A percentile compares a stretch with the other conserved stretches of the same genome.
Conservation (phyloP, 2,329 filamentous ascomycete species). For the Huntiella omanensis region DNA sequence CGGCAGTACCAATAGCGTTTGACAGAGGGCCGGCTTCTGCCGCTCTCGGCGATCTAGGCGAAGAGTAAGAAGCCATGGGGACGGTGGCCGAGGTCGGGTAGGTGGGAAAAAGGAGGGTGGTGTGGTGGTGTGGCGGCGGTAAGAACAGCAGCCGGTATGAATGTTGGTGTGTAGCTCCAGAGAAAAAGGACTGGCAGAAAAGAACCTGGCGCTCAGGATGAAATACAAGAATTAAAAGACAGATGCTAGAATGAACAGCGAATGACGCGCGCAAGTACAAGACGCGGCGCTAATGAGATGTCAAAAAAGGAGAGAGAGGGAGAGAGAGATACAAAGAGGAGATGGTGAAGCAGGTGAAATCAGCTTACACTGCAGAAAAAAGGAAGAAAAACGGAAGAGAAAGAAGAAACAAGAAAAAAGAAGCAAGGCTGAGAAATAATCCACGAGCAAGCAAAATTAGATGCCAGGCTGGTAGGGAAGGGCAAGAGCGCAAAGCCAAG, state of each 20-base stretch:
- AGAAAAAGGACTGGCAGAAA: not conserved
- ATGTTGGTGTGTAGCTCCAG: no score
- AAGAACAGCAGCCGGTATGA: no score
- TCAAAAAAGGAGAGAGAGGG: not conserved
- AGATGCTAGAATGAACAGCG: not conserved
- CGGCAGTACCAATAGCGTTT: slow-evolving; percentile 6
- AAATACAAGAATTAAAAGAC: not conserved
- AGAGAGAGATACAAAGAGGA: not conserved
- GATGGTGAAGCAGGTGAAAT: no score
- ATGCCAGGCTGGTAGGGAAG: no score
- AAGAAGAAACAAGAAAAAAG: not conserved
- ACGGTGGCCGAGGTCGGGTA: no score
- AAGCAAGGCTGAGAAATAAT: not conserved
- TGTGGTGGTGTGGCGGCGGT: no score
- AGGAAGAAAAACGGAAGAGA: no score
- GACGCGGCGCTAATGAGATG: not conserved
- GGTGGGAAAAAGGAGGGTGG: no score
- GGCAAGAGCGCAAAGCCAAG: not conserved
- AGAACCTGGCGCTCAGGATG: not conserved
- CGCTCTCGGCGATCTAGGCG: no score
- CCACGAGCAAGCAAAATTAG: not conserved
- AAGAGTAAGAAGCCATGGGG: no score
- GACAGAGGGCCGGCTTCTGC: not conserved
- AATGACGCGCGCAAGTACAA: not conserved
- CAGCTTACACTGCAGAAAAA: no score